Percentiles rank a stretch among this genome's conserved stretches.
phyloP scores from a whole-genome alignment of 23 red algal genomes.

The Gracilaria vermiculophylla region DNA sequence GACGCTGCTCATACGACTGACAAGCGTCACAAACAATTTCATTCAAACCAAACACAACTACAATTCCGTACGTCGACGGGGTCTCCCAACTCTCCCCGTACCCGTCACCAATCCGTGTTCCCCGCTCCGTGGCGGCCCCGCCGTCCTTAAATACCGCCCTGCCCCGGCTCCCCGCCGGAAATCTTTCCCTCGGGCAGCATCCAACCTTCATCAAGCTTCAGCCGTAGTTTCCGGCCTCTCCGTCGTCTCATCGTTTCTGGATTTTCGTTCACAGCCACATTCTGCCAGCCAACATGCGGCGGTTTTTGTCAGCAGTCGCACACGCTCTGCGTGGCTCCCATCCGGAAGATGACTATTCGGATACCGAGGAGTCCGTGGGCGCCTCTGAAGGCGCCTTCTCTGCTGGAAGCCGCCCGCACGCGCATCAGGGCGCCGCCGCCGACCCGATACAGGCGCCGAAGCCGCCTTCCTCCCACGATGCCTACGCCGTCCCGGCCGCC shows the following conservation, averaged over 20 bases:
- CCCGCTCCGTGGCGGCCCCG: background rate
- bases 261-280: background rate
- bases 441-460: background rate
- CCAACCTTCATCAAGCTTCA: no score
- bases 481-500: background rate
- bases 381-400: background rate
- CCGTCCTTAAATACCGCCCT: background rate
- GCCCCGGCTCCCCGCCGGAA: background rate
- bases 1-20: background rate
- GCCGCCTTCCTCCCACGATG: background rate
- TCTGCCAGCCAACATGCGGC: background rate
- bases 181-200: background rate
- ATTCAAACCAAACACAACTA: no score
- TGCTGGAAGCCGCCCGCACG: background rate
- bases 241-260: background rate
- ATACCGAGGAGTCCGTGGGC: background rate
- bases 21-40: background rate
- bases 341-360: background rate
- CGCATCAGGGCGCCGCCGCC: background rate
- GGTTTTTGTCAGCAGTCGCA: background rate
- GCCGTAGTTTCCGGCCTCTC: background rate
- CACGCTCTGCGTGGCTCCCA: background rate
- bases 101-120: no score
- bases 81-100: no score
- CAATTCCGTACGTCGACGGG: no score